Base-by-base conservation (phyloP, 1,284 basidiomycete genomes). In the Cryptococcus sp. region DNA sequence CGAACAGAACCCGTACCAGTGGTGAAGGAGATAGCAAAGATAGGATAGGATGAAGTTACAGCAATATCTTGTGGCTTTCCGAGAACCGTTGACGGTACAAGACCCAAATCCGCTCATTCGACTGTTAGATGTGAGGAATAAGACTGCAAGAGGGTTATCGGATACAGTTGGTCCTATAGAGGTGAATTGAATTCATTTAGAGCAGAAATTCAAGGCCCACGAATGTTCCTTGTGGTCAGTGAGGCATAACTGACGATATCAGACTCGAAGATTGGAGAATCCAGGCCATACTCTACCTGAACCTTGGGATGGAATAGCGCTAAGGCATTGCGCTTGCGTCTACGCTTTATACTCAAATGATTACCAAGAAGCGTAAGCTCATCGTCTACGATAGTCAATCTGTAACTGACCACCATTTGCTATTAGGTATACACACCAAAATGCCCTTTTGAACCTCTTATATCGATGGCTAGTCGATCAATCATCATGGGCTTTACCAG, bases 401-500 rank as follows among this genome's bases (percentile, higher is more conserved):
- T n/a, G 10, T 41, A 41, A 46, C 36, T 46, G 34, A 38, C n/a
- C 31, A 10, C 10, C 41, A 32, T 15, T 46, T 13, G 13, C 32
- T 14, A 13, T 14, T 38, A 73, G 71, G 14, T 73, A 74, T 55
- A 53, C 58, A 4, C 73, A 73, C 51, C 74, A 76, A 54, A 63
- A 63, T 43, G 58, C 65, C 6, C 56, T 72, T 2, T 54, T 74
- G 47, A 88, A 87, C 33, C 76, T 84, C 6, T 90, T 92, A 77
- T 83, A 86, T 58, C 83, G 86, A 14, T 92, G 84, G 77, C 86
- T 93, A 59, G 80, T 81, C 23, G 82, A 83, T 53, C 87, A 89
- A 68, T 84, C 84, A 23, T 85, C 88, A 3, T 94, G 90, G 90
- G 86, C 87, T 15, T 75, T 94, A 4, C 87, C 86, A 8, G 84